phyloP scores from a whole-genome alignment of 2,329 filamentous ascomycete genomes.

The Ceratocystis cubensis region DNA sequence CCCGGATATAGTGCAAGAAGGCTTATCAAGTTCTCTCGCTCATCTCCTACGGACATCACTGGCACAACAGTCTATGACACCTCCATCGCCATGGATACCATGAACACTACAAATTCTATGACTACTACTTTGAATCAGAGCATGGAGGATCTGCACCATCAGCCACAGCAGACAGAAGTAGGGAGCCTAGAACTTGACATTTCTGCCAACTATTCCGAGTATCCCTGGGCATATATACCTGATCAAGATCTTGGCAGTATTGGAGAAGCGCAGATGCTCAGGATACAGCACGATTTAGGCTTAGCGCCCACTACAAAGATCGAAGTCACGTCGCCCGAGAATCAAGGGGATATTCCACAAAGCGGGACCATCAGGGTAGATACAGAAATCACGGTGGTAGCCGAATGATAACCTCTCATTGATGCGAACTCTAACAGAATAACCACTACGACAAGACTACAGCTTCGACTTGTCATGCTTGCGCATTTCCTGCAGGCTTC shows the following conservation, averaged over 20 bases:
- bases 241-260: neutral
- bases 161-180: neutral
- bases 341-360: neutral
- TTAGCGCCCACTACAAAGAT: conserved; percentile 10
- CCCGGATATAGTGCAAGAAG: neutral
- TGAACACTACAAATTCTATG: neutral
- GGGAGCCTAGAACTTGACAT: no score
- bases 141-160: neutral
- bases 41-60: neutral
- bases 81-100: neutral
- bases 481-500: conserved; percentile 46
- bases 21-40: conserved; percentile 2
- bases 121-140: neutral
- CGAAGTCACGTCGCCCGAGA: neutral
- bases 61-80: neutral
- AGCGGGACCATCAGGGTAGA: conserved; percentile 16
- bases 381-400: conserved; percentile 1
- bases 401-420: neutral
- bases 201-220: neutral
- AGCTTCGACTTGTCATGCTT: conserved; percentile 26
- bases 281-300: conserved; percentile 13
- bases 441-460: neutral
- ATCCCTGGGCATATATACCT: conserved; percentile 11
- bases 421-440: neutral
- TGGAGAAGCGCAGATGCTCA: conserved; percentile 11